phyloP scores from a whole-genome alignment of 2,329 filamentous ascomycete genomes.

The Colletotrichum kahawae region DNA sequence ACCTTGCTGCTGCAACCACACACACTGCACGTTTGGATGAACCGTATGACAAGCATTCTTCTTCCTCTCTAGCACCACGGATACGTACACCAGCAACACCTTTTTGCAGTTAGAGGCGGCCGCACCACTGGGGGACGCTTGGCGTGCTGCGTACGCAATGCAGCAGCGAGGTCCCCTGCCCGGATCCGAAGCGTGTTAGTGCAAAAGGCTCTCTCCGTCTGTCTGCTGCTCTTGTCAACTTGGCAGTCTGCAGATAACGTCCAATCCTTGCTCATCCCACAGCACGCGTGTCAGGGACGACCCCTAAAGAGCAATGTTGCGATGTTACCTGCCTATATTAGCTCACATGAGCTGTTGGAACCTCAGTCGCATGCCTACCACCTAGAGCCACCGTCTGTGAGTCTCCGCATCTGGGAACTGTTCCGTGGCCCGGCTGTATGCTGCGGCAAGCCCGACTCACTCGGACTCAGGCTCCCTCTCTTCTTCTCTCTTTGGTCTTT shows the following conservation, averaged over 20 bases:
- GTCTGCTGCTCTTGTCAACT: not conserved
- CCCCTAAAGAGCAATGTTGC: not conserved
- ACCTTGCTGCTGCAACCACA: not conserved
- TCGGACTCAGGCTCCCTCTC: not conserved
- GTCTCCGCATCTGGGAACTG: not conserved
- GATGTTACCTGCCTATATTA: conserved; percentile 8
- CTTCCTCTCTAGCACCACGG: not conserved
- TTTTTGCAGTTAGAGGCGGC: not conserved
- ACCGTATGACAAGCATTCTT: not conserved
- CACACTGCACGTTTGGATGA: not conserved
- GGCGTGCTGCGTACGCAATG: not conserved
- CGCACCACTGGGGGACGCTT: not conserved
- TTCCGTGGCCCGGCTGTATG: not conserved
- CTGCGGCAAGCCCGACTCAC: not conserved
- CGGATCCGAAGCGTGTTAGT: not conserved
- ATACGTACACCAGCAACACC: not conserved
- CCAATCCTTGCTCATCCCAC: not conserved
- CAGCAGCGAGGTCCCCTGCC: not conserved
- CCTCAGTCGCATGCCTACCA: not conserved
- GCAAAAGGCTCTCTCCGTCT: not conserved
- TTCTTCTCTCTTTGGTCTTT: not conserved
- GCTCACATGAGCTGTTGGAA: not conserved
- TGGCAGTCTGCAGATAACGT: not conserved
- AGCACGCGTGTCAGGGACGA: not conserved
- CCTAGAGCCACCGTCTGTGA: not conserved